phyloP scores from a whole-genome alignment of 169 alveolate genomes.

The Plasmodium yoelii region DNA sequence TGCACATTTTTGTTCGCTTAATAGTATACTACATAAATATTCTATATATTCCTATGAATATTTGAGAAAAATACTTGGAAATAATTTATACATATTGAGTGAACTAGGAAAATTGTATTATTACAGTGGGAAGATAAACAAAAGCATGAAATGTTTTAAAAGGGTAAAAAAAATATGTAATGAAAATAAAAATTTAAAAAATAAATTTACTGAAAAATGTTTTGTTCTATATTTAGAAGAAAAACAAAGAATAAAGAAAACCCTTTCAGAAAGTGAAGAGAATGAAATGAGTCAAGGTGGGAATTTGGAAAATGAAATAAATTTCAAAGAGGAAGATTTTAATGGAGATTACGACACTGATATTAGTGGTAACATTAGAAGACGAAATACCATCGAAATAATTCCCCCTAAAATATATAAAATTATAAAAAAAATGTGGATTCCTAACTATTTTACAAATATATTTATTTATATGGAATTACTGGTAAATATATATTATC shows the following conservation, averaged over 20 bases:
- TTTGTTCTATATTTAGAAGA: conserved; percentile 14
- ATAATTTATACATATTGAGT: conserved; percentile 42
- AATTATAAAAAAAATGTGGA: conserved; percentile 6
- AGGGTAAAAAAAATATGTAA: conserved; percentile 12
- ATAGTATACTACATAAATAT: conserved; percentile 13
- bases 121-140: conserved; percentile 11
- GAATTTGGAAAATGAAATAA: background rate
- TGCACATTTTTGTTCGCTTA: conserved; percentile 67
- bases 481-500: conserved; percentile 33
- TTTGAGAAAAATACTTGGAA: conserved; percentile 7
- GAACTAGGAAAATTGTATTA: conserved; percentile 67
- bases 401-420: background rate
- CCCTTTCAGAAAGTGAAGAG: too few relatives aligned
- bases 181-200: conserved; percentile 16
- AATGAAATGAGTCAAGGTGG: too few relatives aligned
- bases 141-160: conserved; percentile 47
- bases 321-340: background rate
- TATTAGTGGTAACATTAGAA: too few relatives aligned
- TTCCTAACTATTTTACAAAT: conserved; percentile 42
- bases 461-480: conserved; percentile 35
- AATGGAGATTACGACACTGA: too few relatives aligned
- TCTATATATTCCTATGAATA: conserved; percentile 24
- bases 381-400: too few relatives aligned
- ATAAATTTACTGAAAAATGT: conserved; percentile 3
- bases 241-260: background rate